A percentile compares a stretch with the other conserved stretches of the same genome.
Conservation (phyloP, 352 stramenopile genomes). For the Pelagophyceae sp. region DNA sequence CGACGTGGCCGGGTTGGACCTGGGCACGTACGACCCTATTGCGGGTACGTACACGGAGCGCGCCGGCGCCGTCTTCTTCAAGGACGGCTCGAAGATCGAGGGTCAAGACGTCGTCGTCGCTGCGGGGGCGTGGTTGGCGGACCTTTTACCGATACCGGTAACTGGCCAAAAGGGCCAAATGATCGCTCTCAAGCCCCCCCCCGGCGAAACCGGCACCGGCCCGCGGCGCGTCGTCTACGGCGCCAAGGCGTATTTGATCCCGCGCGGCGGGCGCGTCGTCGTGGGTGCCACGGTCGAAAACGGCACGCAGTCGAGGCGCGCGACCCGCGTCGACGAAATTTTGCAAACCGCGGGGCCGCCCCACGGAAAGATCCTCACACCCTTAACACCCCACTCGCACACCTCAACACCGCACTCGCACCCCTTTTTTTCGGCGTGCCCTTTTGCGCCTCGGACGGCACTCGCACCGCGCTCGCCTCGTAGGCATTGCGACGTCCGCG, state of each 20-base stretch:
- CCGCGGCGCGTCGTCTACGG: conserved; percentile 33
- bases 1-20: conserved; percentile 16
- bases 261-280: conserved; percentile 43
- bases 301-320: conserved; percentile 40
- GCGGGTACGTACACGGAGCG: too few species aligned
- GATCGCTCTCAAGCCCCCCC: conserved; percentile 32
- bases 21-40: neutral
- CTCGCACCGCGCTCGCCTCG: too few species aligned
- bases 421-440: neutral
- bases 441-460: conserved; percentile 32
- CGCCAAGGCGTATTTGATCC: conserved; percentile 38
- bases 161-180: conserved; percentile 39
- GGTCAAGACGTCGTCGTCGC: conserved; percentile 28
- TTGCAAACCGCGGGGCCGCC: too few species aligned
- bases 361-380: too few species aligned
- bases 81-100: conserved; percentile 27
- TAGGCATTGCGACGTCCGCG: conserved; percentile 44
- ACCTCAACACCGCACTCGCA: too few species aligned
- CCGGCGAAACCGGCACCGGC: neutral
- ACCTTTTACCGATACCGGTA: conserved; percentile 40
- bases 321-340: too few species aligned
- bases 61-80: conserved; percentile 16
- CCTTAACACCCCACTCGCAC: too few species aligned
- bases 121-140: conserved; percentile 36
- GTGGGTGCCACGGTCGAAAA: conserved; percentile 65